Base-by-base conservation (phyloP, 768 basidiomycete genomes). In the Arthromyces matolae region DNA sequence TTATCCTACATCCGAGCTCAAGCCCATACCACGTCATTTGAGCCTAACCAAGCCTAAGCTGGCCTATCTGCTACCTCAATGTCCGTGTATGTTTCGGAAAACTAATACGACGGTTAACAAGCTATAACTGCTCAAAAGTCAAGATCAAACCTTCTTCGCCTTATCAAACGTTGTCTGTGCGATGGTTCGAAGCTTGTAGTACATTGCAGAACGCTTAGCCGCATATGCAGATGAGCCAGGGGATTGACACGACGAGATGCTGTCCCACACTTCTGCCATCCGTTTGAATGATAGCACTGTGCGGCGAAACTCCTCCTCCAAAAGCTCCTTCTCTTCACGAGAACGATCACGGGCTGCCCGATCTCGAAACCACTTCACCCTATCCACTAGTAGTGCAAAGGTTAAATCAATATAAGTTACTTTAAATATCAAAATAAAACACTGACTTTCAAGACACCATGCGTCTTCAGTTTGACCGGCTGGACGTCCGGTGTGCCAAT, bases 351-450 rank as follows among this genome's bases (percentile, higher is more conserved):
- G 51, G 3, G 51, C 46, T 5, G 64, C 61, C 8, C 53, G 55
- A 19, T 63, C 60, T 23, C 57, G 52, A 41, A 64, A 66, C 57
- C 60, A 66, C 31, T 63, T 60, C 2, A 60, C 65, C 16, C 54
- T 50, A 34, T 49, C 54, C 52, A 59, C 60, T 63, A n/a, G 41
- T 8, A 22, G 28, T 31, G 20, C 24, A 29, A 22, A 32, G n/a
- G n/a, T n/a, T 38, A 3, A 37, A 35, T 13, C 12, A 44, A 44
- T n/a, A n/a, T n/a, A n/a, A n/a, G n/a, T n/a, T n/a, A n/a, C n/a
- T n/a, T n/a, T n/a, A n/a, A n/a, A n/a, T n/a, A 14, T 22, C 23
- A 25, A 29, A n/a, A n/a, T n/a, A 5, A 29, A 38, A 16, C 16
- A 47, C 57, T 43, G 43, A 64, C 61, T 18, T 49, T 64, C 63